These are phyloP conservation scores for Beta corolliflora DNA, from an alignment of 179 eudicot genomes.

Conservation along the genomic window DNA sequence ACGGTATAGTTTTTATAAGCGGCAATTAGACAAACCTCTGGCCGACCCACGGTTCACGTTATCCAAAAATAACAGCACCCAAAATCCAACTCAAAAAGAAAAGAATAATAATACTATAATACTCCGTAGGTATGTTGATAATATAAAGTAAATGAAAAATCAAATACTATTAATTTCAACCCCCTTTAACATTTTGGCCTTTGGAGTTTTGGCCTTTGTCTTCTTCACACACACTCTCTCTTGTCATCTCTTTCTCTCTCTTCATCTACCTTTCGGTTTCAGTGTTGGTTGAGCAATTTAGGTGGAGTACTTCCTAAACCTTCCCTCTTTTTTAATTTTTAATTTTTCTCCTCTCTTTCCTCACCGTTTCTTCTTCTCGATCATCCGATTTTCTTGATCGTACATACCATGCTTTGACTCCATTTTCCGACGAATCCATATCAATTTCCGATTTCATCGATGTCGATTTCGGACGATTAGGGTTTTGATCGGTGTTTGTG, in stretches of 20 bases:
- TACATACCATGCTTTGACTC: not conserved
- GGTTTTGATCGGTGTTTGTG: slow-evolving; percentile 20
- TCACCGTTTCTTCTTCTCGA: not conserved
- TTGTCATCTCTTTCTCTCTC: not conserved
- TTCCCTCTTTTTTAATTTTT: not conserved
- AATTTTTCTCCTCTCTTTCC: not conserved
- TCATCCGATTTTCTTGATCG: not conserved
- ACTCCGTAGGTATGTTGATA: too few species aligned
- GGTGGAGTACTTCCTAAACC: slow-evolving; percentile 24
- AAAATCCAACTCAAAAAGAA: not conserved
- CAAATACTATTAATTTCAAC: not conserved
- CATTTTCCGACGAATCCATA: not conserved
- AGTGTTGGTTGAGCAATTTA: slow-evolving; percentile 30
- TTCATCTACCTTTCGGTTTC: slow-evolving; percentile 11
- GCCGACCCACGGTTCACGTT: too few species aligned
- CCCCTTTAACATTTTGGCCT: not conserved
- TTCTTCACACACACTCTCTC: not conserved
- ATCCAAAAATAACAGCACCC: too few species aligned
- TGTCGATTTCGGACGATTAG: slow-evolving; percentile 31
- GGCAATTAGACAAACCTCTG: too few species aligned
- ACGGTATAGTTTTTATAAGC: too few species aligned
- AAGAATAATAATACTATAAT: too few species aligned
- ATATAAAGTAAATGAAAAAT: too few species aligned
- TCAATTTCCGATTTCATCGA: slow-evolving; percentile 12
- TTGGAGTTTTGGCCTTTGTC: not conserved